Evolutionary conservation across 208 protist genomes (phyloP).

Genomic region (Acanthamoeba lenticulata): DNA sequence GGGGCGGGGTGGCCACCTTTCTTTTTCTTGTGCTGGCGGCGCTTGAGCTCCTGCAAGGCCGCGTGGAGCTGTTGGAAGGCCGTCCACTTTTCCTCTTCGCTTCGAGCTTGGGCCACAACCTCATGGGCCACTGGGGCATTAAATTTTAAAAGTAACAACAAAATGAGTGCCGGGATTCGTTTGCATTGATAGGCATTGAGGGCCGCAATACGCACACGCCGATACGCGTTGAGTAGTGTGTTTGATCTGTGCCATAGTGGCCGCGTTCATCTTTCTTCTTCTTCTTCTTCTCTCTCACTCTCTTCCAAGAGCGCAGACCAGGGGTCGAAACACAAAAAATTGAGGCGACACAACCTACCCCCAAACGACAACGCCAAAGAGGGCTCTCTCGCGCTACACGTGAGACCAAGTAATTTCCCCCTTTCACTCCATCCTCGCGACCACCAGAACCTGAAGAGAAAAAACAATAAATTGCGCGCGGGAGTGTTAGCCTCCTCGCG

Average conservation of each 20-base stretch:
- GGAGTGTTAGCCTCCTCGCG: not conserved
- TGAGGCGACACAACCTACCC: not conserved
- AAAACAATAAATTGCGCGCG: not conserved
- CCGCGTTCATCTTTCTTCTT: constrained; percentile 26
- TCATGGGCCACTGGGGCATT: constrained; percentile 28
- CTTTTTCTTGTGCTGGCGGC: constrained; percentile 41
- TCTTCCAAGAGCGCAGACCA: no score
- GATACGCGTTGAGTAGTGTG: not conserved
- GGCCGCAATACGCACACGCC: not conserved
- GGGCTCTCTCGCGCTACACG: not conserved
- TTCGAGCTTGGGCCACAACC: not conserved
- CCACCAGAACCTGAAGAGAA: not conserved
- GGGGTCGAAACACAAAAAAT: not conserved
- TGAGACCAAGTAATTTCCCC: not conserved
- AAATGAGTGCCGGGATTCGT: not conserved
- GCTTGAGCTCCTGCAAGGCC: constrained; percentile 39
- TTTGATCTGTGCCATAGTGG: constrained; percentile 9
- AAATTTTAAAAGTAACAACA: not conserved
- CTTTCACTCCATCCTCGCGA: no score
- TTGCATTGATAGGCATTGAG: not conserved
- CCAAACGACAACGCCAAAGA: not conserved
- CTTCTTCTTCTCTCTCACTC: no score
- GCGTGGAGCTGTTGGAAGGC: constrained; percentile 13
- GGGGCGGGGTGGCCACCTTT: not conserved
- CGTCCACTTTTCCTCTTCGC: constrained; percentile 53